Conservation (phyloP, 495 filamentous ascomycete species). For the Aspergillus ellipticus region DNA sequence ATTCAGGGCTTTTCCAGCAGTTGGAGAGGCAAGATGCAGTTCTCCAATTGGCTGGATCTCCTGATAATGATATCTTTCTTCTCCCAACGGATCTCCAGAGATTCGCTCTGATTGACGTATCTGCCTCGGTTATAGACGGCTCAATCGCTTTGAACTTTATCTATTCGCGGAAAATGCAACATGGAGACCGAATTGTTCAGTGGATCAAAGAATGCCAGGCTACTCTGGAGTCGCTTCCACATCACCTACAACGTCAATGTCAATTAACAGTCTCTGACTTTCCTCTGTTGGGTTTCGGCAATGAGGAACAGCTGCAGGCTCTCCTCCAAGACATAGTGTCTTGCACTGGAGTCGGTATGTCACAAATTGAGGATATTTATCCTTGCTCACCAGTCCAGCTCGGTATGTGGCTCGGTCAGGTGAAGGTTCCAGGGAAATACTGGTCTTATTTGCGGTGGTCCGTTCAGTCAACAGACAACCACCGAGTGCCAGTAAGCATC, state of each 20-base stretch:
- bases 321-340: slow-evolving; percentile 37
- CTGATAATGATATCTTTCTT: slow-evolving; percentile 24
- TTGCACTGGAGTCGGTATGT: slow-evolving; percentile 28
- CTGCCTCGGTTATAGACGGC: slow-evolving; percentile 46
- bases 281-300: slow-evolving; percentile 26
- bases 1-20: slow-evolving; percentile 50
- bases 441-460: slow-evolving; percentile 13
- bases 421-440: slow-evolving; percentile 31
- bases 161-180: slow-evolving; percentile 47
- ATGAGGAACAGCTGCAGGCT: slow-evolving; percentile 37
- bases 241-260: slow-evolving; percentile 17
- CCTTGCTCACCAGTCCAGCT: slow-evolving; percentile 44
- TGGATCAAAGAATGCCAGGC: slow-evolving; percentile 53
- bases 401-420: slow-evolving; percentile 42
- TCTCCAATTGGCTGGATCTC: slow-evolving; percentile 14
- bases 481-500: not conserved
- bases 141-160: slow-evolving; percentile 49
- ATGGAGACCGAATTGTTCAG: slow-evolving; percentile 42
- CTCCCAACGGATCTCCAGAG: slow-evolving; percentile 43
- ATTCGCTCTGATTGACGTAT: slow-evolving; percentile 56
- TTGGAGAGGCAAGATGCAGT: slow-evolving; percentile 34
- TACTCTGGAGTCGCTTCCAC: slow-evolving; percentile 40
- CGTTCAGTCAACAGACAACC: not conserved
- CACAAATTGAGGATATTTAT: slow-evolving; percentile 36
- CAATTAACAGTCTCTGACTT: slow-evolving; percentile 33